Percentiles rank a stretch among this genome's conserved stretches.
phyloP scores from a whole-genome alignment of 2,329 filamentous ascomycete genomes.

The Passalora sequoiae region DNA sequence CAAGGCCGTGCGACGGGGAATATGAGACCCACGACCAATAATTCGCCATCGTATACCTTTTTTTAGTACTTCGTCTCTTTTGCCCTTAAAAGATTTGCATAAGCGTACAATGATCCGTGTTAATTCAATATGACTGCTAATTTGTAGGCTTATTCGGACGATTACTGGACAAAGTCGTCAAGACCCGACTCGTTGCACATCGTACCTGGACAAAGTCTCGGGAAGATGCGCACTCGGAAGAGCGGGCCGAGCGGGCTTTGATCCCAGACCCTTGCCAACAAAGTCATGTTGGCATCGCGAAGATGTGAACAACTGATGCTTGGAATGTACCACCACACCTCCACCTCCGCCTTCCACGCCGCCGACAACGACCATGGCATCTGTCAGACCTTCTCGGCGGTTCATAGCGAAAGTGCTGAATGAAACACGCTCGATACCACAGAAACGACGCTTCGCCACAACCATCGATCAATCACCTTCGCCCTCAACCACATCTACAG shows the following conservation, averaged over 20 bases:
- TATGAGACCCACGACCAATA: background rate
- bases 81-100: too few relatives aligned
- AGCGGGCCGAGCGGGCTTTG: background rate
- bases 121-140: too few relatives aligned
- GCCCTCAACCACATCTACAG: conserved; percentile 29
- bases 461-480: conserved; percentile 37
- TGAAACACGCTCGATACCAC: conserved; percentile 23
- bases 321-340: background rate
- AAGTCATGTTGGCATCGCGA: background rate
- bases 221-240: background rate
- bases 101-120: too few relatives aligned
- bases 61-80: too few relatives aligned
- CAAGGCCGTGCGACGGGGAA: background rate
- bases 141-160: too few relatives aligned
- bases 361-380: conserved; percentile 12
- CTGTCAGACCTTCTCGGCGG: conserved; percentile 18
- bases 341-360: background rate
- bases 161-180: too few relatives aligned
- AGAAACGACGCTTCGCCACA: conserved; percentile 42
- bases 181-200: too few relatives aligned
- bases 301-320: background rate
- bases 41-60: background rate
- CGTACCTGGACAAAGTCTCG: background rate
- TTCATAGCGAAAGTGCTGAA: conserved; percentile 11
- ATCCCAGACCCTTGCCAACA: background rate